phyloP scores from a whole-genome alignment of 495 filamentous ascomycete genomes.

The Ascobolus immersus region DNA sequence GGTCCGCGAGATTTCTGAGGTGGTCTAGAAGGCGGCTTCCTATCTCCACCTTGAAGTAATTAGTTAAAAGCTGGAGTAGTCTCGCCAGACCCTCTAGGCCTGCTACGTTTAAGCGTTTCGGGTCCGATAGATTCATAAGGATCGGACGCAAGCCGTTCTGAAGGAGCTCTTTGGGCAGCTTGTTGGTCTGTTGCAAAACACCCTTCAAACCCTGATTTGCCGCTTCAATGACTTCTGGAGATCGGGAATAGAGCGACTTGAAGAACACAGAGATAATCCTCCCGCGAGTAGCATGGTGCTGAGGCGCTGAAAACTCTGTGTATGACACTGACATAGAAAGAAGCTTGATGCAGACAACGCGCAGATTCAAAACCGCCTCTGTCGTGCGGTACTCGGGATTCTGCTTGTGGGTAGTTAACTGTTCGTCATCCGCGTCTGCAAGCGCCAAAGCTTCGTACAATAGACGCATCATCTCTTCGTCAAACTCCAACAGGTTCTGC shows the following conservation, averaged over 20 bases:
- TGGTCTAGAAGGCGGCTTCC: conserved; percentile 75
- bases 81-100: conserved; percentile 78
- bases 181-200: conserved; percentile 65
- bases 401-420: conserved; percentile 47
- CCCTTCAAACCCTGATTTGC: conserved; percentile 68
- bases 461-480: conserved; percentile 67
- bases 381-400: conserved; percentile 75
- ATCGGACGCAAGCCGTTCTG: conserved; percentile 88
- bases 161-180: conserved; percentile 81
- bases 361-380: conserved; percentile 68
- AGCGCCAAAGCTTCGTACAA: conserved; percentile 79
- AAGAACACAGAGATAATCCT: conserved; percentile 91
- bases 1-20: conserved; percentile 71
- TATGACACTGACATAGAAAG: conserved; percentile 80
- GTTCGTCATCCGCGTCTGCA: conserved; percentile 81
- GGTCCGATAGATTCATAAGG: conserved; percentile 82
- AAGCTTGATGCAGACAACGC: conserved; percentile 80
- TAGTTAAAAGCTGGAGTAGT: conserved; percentile 69
- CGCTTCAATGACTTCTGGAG: conserved; percentile 73
- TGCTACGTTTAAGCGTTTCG: conserved; percentile 65
- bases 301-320: conserved; percentile 55
- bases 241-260: conserved; percentile 82
- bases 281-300: conserved; percentile 23
- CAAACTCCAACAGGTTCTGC: conserved; percentile 63
- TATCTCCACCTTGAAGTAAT: conserved; percentile 98